Conservation (phyloP, 805 yeast genomes). For the Lipomyces yamanashiensis region DNA sequence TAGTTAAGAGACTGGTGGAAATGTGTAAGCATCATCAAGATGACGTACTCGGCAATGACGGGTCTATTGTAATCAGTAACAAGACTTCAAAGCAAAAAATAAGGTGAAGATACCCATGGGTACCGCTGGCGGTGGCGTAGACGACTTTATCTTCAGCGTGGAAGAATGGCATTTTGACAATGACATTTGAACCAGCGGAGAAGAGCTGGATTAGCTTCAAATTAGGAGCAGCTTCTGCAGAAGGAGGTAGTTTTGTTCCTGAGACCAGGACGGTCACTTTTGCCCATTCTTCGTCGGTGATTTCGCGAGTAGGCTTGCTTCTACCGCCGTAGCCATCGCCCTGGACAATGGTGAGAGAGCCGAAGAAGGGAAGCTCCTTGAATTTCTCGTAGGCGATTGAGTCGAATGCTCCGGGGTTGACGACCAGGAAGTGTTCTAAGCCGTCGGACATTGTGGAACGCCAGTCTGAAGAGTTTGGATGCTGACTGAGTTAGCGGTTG, state of each 20-base stretch:
- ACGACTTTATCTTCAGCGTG: slow-evolving; percentile 15
- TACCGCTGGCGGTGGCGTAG: slow-evolving; percentile 36
- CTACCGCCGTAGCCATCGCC: slow-evolving; percentile 27
- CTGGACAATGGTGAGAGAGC: slow-evolving; percentile 27
- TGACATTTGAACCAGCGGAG: slow-evolving; percentile 36
- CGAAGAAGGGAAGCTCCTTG: slow-evolving; percentile 24
- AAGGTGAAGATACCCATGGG: slow-evolving; percentile 32
- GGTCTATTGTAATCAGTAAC: slow-evolving; percentile 18
- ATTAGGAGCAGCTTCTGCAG: slow-evolving; percentile 34
- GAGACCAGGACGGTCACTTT: slow-evolving; percentile 26
- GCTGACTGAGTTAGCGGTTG: background rate
- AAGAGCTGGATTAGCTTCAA: slow-evolving; percentile 35
- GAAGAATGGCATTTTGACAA: slow-evolving; percentile 23
- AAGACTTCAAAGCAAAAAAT: background rate
- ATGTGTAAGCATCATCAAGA: slow-evolving; percentile 29
- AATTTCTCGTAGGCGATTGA: slow-evolving; percentile 19
- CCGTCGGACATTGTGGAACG: background rate
- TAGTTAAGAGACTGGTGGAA: slow-evolving; percentile 29
- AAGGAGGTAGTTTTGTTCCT: slow-evolving; percentile 29
- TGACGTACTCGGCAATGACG: slow-evolving; percentile 34
- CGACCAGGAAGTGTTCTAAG: slow-evolving; percentile 26
- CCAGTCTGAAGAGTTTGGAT: background rate
- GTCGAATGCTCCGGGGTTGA: slow-evolving; percentile 19
- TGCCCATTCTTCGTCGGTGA: slow-evolving; percentile 33
- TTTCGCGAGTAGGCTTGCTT: slow-evolving; percentile 15